Evolutionary conservation across 2,329 filamentous ascomycete genomes (phyloP).

Genomic region (Fusarium devonianum): DNA sequence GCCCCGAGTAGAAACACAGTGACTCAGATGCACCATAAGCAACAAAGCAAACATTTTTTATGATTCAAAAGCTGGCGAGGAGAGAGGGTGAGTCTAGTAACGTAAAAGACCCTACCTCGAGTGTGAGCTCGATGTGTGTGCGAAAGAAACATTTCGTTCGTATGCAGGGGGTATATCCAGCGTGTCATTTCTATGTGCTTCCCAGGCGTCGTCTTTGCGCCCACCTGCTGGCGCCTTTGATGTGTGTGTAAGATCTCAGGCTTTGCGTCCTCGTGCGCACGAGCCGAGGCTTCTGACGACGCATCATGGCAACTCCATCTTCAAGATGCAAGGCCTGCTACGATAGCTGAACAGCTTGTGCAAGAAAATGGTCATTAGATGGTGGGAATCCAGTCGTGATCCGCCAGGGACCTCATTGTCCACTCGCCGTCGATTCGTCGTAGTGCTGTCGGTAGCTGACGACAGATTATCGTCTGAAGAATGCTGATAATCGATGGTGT

Average conservation of each 20-base stretch:
- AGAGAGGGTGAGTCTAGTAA: constrained; percentile 37
- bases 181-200: constrained; percentile 43
- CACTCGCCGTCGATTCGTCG: constrained; percentile 17
- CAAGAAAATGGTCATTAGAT: constrained; percentile 42
- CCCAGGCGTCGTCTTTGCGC: constrained; percentile 36
- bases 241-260: constrained; percentile 20
- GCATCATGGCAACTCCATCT: constrained; percentile 36
- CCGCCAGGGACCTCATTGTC: constrained; percentile 14
- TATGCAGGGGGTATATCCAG: constrained; percentile 44
- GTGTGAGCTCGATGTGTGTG: constrained; percentile 34
- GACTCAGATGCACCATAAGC: constrained; percentile 14
- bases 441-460: constrained; percentile 17
- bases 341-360: constrained; percentile 36
- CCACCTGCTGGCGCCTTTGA: constrained; percentile 36
- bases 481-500: constrained; percentile 23
- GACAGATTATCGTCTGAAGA: constrained; percentile 28
- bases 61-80: constrained; percentile 39
- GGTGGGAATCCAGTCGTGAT: constrained; percentile 33
- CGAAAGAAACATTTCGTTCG: constrained; percentile 41
- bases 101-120: constrained; percentile 40
- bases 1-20: constrained; percentile 10
- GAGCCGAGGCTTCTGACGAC: constrained; percentile 31
- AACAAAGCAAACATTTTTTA: constrained; percentile 37
- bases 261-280: constrained; percentile 31
- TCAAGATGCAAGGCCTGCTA: constrained; percentile 42